phyloP scores from a whole-genome alignment of 371 early-diverging fungal species.

The Blyttiomyces sp. region DNA sequence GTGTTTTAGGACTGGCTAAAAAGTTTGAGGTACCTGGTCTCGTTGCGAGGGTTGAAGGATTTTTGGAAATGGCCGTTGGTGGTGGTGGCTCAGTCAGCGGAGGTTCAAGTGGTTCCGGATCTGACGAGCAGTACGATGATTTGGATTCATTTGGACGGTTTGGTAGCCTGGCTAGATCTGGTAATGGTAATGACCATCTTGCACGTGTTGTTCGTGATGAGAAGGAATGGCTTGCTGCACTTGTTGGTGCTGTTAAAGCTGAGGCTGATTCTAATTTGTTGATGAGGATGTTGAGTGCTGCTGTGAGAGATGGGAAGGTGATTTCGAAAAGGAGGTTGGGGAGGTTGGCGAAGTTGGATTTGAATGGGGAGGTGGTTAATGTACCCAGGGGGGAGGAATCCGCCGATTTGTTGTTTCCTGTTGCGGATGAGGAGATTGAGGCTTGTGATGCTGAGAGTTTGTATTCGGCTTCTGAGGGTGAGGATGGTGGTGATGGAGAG shows the following conservation, averaged over 20 bases:
- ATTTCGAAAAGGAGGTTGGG: too few species aligned
- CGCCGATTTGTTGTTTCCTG: too few species aligned
- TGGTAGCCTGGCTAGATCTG: too few species aligned
- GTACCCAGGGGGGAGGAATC: too few species aligned
- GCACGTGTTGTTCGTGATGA: too few species aligned
- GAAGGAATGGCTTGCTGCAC: conserved; percentile 8
- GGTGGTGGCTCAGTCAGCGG: too few species aligned
- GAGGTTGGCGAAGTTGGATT: background rate
- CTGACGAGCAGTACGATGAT: background rate
- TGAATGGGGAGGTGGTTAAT: background rate
- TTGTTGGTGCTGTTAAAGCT: conserved; percentile 7
- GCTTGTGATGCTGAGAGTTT: too few species aligned
- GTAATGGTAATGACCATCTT: too few species aligned
- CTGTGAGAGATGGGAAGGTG: conserved; percentile 6
- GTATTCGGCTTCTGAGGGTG: too few species aligned
- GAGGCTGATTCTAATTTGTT: background rate
- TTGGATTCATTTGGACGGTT: background rate
- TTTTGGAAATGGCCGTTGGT: background rate
- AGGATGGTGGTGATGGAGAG: too few species aligned
- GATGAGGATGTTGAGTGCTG: conserved; percentile 1
- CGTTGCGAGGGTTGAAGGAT: background rate
- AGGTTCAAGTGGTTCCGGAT: too few species aligned
- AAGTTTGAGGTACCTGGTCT: background rate
- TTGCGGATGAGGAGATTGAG: too few species aligned
- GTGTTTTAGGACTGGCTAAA: conserved; percentile 3